Evolutionary conservation across 805 yeast species (phyloP).

Genomic region (Suhomyces tanzawaensis): DNA sequence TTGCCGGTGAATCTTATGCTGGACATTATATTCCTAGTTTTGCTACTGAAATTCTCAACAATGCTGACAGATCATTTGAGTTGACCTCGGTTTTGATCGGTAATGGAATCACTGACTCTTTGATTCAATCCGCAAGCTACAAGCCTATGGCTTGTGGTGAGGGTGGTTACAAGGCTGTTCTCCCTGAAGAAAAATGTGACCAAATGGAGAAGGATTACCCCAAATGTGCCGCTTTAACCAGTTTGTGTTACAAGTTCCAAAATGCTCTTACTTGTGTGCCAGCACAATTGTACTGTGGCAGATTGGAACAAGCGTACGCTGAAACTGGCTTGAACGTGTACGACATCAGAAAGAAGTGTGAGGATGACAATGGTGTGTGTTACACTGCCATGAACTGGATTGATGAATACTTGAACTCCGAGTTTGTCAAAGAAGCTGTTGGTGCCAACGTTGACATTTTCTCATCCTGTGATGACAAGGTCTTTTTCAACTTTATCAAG

Average conservation of each 20-base stretch:
- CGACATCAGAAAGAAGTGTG: constrained; percentile 56
- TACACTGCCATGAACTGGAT: constrained; percentile 50
- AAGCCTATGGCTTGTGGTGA: constrained; percentile 47
- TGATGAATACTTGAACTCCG: constrained; percentile 52
- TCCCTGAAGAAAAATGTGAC: constrained; percentile 30
- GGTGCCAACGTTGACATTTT: constrained; percentile 54
- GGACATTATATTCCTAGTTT: constrained; percentile 26
- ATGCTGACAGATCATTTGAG: constrained; percentile 25
- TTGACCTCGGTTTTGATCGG: constrained; percentile 42
- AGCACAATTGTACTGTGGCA: constrained; percentile 34
- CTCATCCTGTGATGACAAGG: constrained; percentile 49
- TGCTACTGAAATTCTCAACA: constrained; percentile 20
- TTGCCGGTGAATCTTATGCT: constrained; percentile 26
- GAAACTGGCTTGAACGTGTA: constrained; percentile 61
- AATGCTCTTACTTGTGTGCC: constrained; percentile 40
- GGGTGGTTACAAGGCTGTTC: constrained; percentile 41
- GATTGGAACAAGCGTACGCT: constrained; percentile 27
- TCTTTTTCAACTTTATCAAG: constrained; percentile 48
- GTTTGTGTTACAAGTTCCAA: constrained; percentile 31
- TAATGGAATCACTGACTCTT: constrained; percentile 45
- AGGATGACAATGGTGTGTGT: constrained; percentile 49
- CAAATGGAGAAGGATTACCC: constrained; percentile 34
- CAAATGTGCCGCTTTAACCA: constrained; percentile 31
- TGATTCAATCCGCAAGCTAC: constrained; percentile 38
- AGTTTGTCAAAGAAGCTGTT: constrained; percentile 50